Conservation (phyloP, 164 flowering plant species). For the Vitis cinerea region DNA sequence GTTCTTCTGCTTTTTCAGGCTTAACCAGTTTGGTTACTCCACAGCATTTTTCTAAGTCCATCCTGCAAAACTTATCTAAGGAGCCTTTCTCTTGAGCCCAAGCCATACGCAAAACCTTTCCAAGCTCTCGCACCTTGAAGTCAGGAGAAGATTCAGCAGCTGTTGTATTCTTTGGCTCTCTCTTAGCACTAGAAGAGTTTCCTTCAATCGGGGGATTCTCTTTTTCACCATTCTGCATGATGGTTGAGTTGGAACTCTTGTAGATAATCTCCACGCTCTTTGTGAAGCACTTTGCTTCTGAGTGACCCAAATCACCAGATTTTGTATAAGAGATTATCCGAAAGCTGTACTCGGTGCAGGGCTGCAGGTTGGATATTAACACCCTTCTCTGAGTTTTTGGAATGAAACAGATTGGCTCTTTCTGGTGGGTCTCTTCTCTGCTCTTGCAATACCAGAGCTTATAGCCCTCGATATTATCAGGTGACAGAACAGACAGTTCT, state of each 20-base stretch:
- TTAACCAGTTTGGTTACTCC: constrained; percentile 28
- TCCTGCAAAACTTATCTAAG: constrained; percentile 46
- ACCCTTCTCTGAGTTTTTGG: constrained; percentile 72
- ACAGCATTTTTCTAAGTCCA: constrained; percentile 43
- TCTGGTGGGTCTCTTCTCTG: constrained; percentile 44
- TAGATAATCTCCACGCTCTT: constrained; percentile 80
- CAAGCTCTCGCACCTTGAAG: constrained; percentile 87
- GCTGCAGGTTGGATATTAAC: constrained; percentile 71
- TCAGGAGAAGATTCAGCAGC: constrained; percentile 46
- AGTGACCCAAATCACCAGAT: constrained; percentile 84
- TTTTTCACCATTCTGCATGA: constrained; percentile 25
- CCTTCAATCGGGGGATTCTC: constrained; percentile 36
- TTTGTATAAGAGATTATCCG: constrained; percentile 79
- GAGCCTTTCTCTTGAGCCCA: constrained; percentile 67
- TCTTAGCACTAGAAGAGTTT: constrained; percentile 35
- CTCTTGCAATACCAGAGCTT: constrained; percentile 90
- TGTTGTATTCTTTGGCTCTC: constrained; percentile 22
- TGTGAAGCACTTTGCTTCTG: constrained; percentile 88
- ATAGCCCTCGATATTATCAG: constrained; percentile 64
- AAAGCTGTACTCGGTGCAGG: constrained; percentile 90
- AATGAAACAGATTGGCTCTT: constrained; percentile 63
- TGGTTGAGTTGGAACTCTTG: constrained; percentile 34
- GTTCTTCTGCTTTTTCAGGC: constrained; percentile 39
- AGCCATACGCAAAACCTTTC: constrained; percentile 63
- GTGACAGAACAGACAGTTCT: constrained; percentile 45